Percentiles rank a stretch among this genome's conserved stretches.
Conservation (phyloP, 2,329 filamentous ascomycete species). For the Neonectria ditissima region DNA sequence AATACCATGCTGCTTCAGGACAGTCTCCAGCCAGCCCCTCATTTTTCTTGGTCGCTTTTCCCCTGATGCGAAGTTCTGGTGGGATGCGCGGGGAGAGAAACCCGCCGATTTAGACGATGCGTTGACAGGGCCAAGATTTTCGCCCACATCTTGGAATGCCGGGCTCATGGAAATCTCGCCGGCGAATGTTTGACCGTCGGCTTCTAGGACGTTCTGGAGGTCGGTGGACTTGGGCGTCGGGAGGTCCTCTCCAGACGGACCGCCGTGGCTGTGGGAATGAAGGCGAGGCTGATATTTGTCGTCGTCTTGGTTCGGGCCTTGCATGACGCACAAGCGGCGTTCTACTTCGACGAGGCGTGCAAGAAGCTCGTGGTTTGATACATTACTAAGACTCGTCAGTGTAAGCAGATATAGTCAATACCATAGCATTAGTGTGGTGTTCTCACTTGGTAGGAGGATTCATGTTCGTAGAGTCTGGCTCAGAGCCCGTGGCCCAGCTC, state of each 20-base stretch:
- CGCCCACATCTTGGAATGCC: constrained; percentile 25
- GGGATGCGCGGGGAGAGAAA: constrained; percentile 13
- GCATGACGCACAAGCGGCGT: constrained; percentile 22
- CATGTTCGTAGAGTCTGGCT: background rate
- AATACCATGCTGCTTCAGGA: constrained; percentile 26
- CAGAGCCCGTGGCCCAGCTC: background rate
- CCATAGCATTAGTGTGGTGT: background rate
- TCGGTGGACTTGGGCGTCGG: constrained; percentile 17
- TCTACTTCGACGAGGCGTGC: constrained; percentile 24
- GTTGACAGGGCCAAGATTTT: constrained; percentile 2
- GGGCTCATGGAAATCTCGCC: constrained; percentile 35
- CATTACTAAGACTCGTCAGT: background rate
- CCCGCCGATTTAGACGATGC: constrained; percentile 16
- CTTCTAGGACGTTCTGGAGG: constrained; percentile 28
- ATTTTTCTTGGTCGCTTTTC: background rate
- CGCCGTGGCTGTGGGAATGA: background rate
- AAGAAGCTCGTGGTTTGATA: constrained; percentile 21
- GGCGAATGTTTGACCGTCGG: constrained; percentile 34
- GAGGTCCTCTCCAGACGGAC: constrained; percentile 15
- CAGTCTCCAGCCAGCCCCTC: constrained; percentile 27
- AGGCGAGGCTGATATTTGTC: background rate
- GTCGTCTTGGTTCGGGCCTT: constrained; percentile 4
- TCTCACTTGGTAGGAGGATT: constrained; percentile 1
- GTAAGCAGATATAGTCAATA: background rate
- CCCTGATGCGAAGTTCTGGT: background rate